These are phyloP conservation scores for Nigrospora osmanthi DNA, from an alignment of 2,329 filamentous ascomycete genomes.

Conservation along the genomic window DNA sequence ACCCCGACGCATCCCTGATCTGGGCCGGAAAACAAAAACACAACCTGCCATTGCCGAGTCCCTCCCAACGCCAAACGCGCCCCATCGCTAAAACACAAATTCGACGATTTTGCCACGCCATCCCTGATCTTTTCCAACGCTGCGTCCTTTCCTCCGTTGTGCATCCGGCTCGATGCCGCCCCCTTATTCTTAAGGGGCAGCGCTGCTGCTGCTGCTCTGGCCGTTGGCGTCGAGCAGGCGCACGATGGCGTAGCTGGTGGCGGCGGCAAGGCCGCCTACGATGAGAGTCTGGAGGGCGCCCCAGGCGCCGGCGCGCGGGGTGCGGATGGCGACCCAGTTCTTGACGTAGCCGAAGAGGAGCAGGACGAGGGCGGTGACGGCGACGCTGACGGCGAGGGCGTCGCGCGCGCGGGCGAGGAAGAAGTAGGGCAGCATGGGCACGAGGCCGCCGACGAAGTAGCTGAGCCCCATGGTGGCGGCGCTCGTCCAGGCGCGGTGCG, in stretches of 20 bases:
- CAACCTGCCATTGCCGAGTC: too few species aligned
- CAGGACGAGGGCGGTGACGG: constrained; percentile 33
- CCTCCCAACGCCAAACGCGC: too few species aligned
- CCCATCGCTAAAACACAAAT: too few species aligned
- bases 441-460: constrained; percentile 49
- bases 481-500: constrained; percentile 25
- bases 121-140: too few species aligned
- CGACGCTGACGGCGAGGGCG: constrained; percentile 34
- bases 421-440: constrained; percentile 49
- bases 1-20: too few species aligned
- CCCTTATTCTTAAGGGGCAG: neutral
- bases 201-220: too few species aligned
- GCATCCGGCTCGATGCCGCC: too few species aligned
- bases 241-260: constrained; percentile 57
- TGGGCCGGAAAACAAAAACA: too few species aligned
- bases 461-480: constrained; percentile 47
- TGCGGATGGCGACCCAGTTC: constrained; percentile 38
- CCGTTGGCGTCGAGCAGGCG: constrained; percentile 38
- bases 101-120: too few species aligned
- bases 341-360: constrained; percentile 38
- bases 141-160: too few species aligned
- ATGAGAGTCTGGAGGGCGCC: constrained; percentile 58
- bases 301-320: constrained; percentile 43
- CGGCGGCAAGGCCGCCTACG: constrained; percentile 58
- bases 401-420: constrained; percentile 26